Percentiles rank a stretch among this genome's conserved stretches.
phyloP scores from a whole-genome alignment of 108 stramenopile species.

The Cyclostephanos tholiformis region DNA sequence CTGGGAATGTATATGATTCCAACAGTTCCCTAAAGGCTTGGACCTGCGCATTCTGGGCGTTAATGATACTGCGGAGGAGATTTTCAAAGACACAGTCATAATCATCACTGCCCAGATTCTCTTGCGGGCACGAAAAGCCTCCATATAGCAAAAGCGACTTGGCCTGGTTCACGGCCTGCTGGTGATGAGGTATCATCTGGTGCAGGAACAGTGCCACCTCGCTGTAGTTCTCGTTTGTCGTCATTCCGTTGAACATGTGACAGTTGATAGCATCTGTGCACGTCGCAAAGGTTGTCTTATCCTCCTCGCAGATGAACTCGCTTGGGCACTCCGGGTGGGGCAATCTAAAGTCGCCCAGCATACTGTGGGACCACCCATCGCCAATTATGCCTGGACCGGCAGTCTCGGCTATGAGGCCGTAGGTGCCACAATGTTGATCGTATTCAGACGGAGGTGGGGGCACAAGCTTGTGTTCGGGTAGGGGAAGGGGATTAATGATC shows the following conservation, averaged over 20 bases:
- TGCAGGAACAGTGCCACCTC: constrained; percentile 67
- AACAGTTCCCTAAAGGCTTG: constrained; percentile 71
- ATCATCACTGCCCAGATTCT: constrained; percentile 42
- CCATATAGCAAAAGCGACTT: constrained; percentile 65
- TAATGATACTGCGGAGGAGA: constrained; percentile 71
- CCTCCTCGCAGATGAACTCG: constrained; percentile 57
- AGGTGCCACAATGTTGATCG: constrained; percentile 81
- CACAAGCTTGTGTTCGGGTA: constrained; percentile 17
- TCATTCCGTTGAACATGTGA: constrained; percentile 73
- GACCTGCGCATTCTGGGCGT: constrained; percentile 82
- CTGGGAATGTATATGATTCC: constrained; percentile 35
- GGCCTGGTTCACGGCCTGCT: constrained; percentile 94
- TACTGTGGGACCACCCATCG: not conserved
- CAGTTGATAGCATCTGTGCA: constrained; percentile 80
- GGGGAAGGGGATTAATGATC: constrained; percentile 10
- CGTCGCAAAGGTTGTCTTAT: constrained; percentile 29
- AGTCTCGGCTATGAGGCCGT: constrained; percentile 28
- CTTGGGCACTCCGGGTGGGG: constrained; percentile 64
- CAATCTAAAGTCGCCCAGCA: constrained; percentile 43
- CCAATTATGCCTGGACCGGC: not conserved
- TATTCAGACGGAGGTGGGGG: constrained; percentile 32
- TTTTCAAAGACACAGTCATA: constrained; percentile 52
- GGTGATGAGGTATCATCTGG: constrained; percentile 94
- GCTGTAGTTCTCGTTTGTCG: constrained; percentile 30
- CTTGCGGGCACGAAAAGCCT: constrained; percentile 37